These are phyloP conservation scores for Sorghum bicolor DNA, from an alignment of 176 grass and related monocot species.

Conservation along the genomic window DNA sequence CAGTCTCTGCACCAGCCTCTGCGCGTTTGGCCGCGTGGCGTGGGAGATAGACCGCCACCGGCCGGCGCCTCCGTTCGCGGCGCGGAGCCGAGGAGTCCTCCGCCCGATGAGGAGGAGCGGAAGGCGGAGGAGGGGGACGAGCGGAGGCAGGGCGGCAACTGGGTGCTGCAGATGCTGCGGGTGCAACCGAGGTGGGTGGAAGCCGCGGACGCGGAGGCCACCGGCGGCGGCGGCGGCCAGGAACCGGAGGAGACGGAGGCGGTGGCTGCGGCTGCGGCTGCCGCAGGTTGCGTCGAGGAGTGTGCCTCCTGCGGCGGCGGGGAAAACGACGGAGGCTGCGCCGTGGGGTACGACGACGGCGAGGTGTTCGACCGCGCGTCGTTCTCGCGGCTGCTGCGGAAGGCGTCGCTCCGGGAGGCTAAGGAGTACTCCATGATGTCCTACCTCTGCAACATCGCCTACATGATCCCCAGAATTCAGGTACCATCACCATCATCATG, in stretches of 20 bases:
- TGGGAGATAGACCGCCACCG: not conserved
- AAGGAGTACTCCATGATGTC: conserved; percentile 70
- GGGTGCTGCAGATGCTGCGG: conserved; percentile 87
- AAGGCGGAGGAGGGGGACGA: conserved; percentile 11
- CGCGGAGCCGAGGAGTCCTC: conserved; percentile 16
- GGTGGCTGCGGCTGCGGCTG: not conserved
- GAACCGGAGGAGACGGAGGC: not conserved
- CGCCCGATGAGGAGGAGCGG: not conserved
- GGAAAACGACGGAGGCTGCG: conserved; percentile 28
- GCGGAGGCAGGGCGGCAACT: conserved; percentile 56
- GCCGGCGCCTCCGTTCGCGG: not conserved
- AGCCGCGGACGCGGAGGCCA: conserved; percentile 37
- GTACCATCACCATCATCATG: conserved; percentile 20
- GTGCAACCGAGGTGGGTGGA: conserved; percentile 59
- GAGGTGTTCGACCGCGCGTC: conserved; percentile 62
- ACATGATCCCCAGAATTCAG: conserved; percentile 70
- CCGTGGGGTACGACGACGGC: conserved; percentile 40
- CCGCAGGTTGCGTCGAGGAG: not conserved
- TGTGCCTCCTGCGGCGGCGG: conserved; percentile 33
- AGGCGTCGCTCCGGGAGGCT: conserved; percentile 54
- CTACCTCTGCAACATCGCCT: conserved; percentile 79
- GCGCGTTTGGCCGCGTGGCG: conserved; percentile 36
- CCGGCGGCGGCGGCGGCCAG: not conserved
- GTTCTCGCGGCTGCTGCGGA: conserved; percentile 72
- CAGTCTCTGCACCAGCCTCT: not conserved